A percentile compares a stretch with the other conserved stretches of the same genome.
phyloP scores from a whole-genome alignment of 768 basidiomycete species.

The Boletus vinaceobasis region DNA sequence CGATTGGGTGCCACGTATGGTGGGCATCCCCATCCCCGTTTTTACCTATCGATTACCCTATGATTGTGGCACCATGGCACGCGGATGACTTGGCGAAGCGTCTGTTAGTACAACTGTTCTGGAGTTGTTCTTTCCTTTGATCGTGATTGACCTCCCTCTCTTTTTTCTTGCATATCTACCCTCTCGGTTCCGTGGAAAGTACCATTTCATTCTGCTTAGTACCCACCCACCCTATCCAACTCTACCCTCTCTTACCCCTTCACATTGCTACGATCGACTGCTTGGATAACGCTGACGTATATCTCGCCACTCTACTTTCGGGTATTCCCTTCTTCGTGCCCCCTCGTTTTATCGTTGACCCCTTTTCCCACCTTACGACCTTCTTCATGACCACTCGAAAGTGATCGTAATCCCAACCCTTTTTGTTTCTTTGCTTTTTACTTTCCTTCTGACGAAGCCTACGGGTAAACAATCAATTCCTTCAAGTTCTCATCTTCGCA shows the following conservation, averaged over 20 bases:
- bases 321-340: not conserved
- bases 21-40: not conserved
- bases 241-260: not conserved
- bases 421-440: not conserved
- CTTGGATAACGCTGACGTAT: slow-evolving; percentile 4
- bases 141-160: not conserved
- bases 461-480: not conserved
- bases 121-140: slow-evolving; percentile 1
- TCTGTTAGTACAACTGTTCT: not conserved
- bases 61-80: not conserved
- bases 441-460: not conserved
- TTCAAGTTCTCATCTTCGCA: not conserved
- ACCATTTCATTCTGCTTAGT: slow-evolving; percentile 1
- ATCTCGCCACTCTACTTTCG: not conserved
- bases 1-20: not conserved
- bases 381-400: slow-evolving; percentile 7
- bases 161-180: slow-evolving; percentile 9
- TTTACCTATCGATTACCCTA: not conserved
- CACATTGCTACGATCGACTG: slow-evolving; percentile 7
- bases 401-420: slow-evolving; percentile 3
- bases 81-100: not conserved
- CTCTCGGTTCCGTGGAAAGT: slow-evolving; percentile 9
- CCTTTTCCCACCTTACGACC: slow-evolving; percentile 4
- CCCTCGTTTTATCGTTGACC: not conserved
- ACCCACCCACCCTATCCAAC: not conserved